Base-by-base conservation (phyloP, 139 green algal species). In the Yamagishiella unicocca region DNA sequence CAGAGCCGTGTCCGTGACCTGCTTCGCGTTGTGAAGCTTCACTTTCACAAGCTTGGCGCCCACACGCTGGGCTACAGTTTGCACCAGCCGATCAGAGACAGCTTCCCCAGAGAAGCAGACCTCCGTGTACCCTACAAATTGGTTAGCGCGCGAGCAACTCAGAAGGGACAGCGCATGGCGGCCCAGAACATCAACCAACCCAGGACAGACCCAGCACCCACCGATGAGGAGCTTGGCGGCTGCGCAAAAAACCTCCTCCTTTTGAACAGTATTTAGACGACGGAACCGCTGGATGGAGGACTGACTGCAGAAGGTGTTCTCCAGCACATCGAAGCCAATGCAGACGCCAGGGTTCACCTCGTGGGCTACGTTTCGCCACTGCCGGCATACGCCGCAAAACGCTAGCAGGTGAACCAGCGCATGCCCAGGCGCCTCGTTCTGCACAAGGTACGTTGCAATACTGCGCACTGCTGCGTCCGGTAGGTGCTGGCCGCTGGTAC, bases 321-420 rank as follows among this genome's bases (percentile, higher is more conserved):
- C 92, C 37, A 90, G 85, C 12, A 90, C 85, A 73, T 95, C 92
- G 70, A 95, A 93, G 1, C 88, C 76, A 14, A 95, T 40, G 42
- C 80, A 77, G 12, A 73, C 53, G 31, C 89, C 83, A 0, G 74
- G 40, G 40, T 79, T 78, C 22, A 93, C 64, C 89, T 93, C 90
- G 33, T 74, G 62, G 0, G 45, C 89, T 3, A 91, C 78, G 29
- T 17, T 71, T 14, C 93, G 76, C 91, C 91, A 95, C 29, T 93
- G 90, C n/a, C 77, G 66, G 83, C 93, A 95, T 0, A 93, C 90
- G 2, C 89, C 89, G 35, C 88, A 91, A 85, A 95, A 86, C 7
- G 82, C 58, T 0, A 94, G 84, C n/a, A 95, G 75, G n/a, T 89
- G 66, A 1, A 95, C 75, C 5, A 93, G 42, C 0, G 84, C 70